Conservation (phyloP, 2,329 filamentous ascomycete genomes). For the Plectosphaerella sp. region DNA sequence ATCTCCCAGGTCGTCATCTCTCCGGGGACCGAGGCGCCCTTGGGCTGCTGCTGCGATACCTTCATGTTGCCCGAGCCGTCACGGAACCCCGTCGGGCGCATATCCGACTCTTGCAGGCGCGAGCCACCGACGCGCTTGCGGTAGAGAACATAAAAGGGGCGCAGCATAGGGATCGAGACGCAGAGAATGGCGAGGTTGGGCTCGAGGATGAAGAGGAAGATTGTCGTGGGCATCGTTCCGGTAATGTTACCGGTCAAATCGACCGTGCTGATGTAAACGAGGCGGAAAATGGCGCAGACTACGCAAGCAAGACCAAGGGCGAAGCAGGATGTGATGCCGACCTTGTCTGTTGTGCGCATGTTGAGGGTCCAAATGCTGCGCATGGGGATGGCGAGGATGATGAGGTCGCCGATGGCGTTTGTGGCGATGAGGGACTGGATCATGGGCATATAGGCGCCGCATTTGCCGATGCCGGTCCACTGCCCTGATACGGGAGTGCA, state of each 20-base stretch:
- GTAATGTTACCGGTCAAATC: slow-evolving; percentile 29
- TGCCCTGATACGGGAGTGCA: slow-evolving; percentile 58
- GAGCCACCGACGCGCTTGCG: slow-evolving; percentile 25
- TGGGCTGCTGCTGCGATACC: not conserved
- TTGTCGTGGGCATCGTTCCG: slow-evolving; percentile 32
- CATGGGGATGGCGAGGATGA: slow-evolving; percentile 32
- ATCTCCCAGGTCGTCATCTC: slow-evolving; percentile 15
- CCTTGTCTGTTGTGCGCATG: slow-evolving; percentile 33
- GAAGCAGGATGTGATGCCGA: slow-evolving; percentile 17
- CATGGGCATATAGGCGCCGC: slow-evolving; percentile 48
- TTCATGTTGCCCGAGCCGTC: slow-evolving; percentile 5
- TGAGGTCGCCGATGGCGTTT: slow-evolving; percentile 29
- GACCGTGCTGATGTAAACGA: slow-evolving; percentile 30
- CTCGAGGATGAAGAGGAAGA: slow-evolving; percentile 34
- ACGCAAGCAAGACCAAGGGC: slow-evolving; percentile 20
- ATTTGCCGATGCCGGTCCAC: slow-evolving; percentile 43
- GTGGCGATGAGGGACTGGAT: slow-evolving; percentile 49
- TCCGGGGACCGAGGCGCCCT: slow-evolving; percentile 3
- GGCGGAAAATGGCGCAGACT: slow-evolving; percentile 30
- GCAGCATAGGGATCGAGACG: slow-evolving; percentile 36
- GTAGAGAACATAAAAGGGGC: slow-evolving; percentile 27
- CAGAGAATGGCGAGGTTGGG: slow-evolving; percentile 35
- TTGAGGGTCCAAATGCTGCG: slow-evolving; percentile 46
- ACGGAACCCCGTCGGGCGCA: slow-evolving; percentile 4
- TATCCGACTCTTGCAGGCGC: slow-evolving; percentile 18